phyloP scores from a whole-genome alignment of 2,329 filamentous ascomycete species.

The Diplodia sapinea region DNA sequence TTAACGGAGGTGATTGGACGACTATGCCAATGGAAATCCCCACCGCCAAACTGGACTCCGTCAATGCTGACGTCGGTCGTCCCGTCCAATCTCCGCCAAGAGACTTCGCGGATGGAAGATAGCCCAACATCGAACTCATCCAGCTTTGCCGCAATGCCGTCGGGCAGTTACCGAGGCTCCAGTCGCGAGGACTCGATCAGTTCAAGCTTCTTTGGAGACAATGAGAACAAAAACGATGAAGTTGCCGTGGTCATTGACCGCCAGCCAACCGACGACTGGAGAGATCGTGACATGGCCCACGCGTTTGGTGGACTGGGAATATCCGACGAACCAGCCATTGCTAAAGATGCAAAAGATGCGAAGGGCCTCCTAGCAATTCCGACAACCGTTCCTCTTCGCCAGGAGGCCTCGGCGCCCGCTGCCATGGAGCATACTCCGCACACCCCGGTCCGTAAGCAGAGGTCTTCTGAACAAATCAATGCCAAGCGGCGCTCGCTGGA shows the following conservation, averaged over 20 bases:
- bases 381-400: constrained; percentile 43
- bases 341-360: constrained; percentile 36
- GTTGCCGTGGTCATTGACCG: constrained; percentile 76
- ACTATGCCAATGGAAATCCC: constrained; percentile 92
- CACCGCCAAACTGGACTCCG: constrained; percentile 64
- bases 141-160: constrained; percentile 72
- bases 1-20: constrained; percentile 84
- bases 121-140: constrained; percentile 83
- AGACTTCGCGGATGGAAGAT: constrained; percentile 70
- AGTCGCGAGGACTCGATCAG: constrained; percentile 88
- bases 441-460: constrained; percentile 61
- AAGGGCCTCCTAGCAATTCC: constrained; percentile 38
- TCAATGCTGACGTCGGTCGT: constrained; percentile 54
- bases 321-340: constrained; percentile 59
- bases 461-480: constrained; percentile 74
- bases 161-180: constrained; percentile 77
- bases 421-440: constrained; percentile 54
- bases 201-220: constrained; percentile 86
- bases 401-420: constrained; percentile 64
- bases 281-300: constrained; percentile 60
- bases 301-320: constrained; percentile 75
- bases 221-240: constrained; percentile 80
- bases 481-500: constrained; percentile 78
- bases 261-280: constrained; percentile 78
- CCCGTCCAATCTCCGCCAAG: constrained; percentile 67